Evolutionary conservation across 352 stramenopile species (phyloP), one percentile per base, ranked within the genome.

Genomic region (Globisporangium mamillatum): DNA sequence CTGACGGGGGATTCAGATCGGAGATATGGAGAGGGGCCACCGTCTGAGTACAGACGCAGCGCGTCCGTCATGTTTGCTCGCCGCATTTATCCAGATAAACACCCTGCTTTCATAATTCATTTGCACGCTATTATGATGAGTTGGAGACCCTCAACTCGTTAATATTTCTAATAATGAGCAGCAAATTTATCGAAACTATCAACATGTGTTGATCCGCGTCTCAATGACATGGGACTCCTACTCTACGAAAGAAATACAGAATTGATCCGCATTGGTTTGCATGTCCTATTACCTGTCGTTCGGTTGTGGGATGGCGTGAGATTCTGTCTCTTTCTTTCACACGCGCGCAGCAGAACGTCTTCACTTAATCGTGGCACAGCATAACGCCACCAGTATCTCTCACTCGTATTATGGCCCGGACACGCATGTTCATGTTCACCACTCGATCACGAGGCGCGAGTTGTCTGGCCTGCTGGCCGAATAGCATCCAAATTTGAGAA

Each of bases 261-360:
- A 44, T 44, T 14, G 10, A 44, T 44, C 36, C 36, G 36, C 36
- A 44, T 44, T 44, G 4, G 36, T 44, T 44, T 44, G 9, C 12
- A 54, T 24, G 16, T 54, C 46, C 16, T 25, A 27, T 54, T 56
- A 2, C 12, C 22, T 54, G 59, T 64, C 24, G 59, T 55, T 64
- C 38, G 59, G 18, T 64, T 56, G 38, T 27, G 25, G 18, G 59
- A 64, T 64, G 59, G 36, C 38, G 36, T 64, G 38, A 64, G 8
- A 16, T 55, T 64, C 59, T 55, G 59, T 55, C 59, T 55, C 59
- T 64, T 64, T 57, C 44, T 52, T 52, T 52, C 44, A 52, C 44
- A 52, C 44, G 22, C 16, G 22, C 4, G 6, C 9, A 46, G 18
- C 4, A 14, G 5, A 52, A 52, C 44, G 44, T 52, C 44, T 52